These are phyloP conservation scores for Pichia sp. DNA, from an alignment of 1,139 yeast species.

Conservation along the genomic window DNA sequence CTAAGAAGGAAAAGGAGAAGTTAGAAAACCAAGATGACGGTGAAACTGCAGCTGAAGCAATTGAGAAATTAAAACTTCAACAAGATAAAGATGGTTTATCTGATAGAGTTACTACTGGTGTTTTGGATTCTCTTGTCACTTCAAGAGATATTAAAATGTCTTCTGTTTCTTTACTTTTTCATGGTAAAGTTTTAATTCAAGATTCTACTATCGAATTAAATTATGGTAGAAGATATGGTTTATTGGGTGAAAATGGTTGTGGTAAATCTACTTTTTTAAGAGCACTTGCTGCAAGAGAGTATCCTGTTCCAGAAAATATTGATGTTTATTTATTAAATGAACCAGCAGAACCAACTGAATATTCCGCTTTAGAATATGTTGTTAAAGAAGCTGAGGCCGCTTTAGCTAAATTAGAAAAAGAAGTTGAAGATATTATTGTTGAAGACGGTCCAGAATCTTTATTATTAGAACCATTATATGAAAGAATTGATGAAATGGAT, in stretches of 20 bases:
- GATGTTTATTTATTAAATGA: conserved; percentile 92
- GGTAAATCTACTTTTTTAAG: conserved; percentile 95
- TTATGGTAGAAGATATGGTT: conserved; percentile 95
- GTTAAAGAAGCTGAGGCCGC: conserved; percentile 94
- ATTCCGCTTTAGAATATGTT: conserved; percentile 90
- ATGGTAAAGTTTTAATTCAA: conserved; percentile 93
- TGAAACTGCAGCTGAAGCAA: conserved; percentile 65
- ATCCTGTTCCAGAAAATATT: conserved; percentile 86
- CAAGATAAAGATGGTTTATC: conserved; percentile 90
- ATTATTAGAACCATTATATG: conserved; percentile 80
- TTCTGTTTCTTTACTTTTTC: conserved; percentile 87
- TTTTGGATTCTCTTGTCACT: conserved; percentile 77
- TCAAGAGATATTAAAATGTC: conserved; percentile 92
- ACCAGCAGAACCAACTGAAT: conserved; percentile 94
- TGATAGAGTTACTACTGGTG: conserved; percentile 98
- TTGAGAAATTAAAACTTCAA: conserved; percentile 84
- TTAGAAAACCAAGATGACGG: conserved; percentile 31
- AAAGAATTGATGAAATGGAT: conserved; percentile 93
- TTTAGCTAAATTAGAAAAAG: conserved; percentile 83
- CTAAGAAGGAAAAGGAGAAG: conserved; percentile 55
- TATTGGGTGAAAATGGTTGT: conserved; percentile 97
- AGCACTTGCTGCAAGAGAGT: conserved; percentile 93
- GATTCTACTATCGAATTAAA: conserved; percentile 89
- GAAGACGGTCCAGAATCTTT: conserved; percentile 94
- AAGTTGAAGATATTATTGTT: conserved; percentile 83